These are phyloP conservation scores for Lachnellula occidentalis DNA, from an alignment of 2,329 filamentous ascomycete species.

Conservation along the genomic window DNA sequence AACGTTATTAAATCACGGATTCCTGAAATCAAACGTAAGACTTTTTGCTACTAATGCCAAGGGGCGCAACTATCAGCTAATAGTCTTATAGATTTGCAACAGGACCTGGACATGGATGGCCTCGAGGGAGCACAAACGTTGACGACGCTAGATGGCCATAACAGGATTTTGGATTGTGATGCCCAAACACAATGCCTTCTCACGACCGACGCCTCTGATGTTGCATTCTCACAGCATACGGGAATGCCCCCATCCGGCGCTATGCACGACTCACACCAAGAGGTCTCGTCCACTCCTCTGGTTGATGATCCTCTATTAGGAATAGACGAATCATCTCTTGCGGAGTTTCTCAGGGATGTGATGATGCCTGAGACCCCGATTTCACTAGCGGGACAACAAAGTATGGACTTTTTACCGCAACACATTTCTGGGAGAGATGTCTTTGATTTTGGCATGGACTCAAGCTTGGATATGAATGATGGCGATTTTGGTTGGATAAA, in stretches of 20 bases:
- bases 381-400: neutral
- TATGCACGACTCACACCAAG: neutral
- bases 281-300: neutral
- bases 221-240: neutral
- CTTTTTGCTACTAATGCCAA: neutral
- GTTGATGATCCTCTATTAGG: constrained; percentile 4
- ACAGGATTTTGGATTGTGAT: neutral
- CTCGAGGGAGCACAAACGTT: neutral
- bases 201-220: neutral
- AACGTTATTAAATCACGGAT: neutral
- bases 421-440: constrained; percentile 1
- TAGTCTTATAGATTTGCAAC: neutral
- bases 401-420: neutral
- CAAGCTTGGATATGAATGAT: constrained; percentile 4
- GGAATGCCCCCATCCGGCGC: neutral
- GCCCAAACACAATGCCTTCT: neutral
- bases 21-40: neutral
- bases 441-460: constrained; percentile 2
- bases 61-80: neutral
- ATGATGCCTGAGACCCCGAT: constrained; percentile 9
- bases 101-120: neutral
- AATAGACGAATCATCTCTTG: constrained; percentile 10
- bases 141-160: neutral
- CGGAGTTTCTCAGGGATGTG: constrained; percentile 14
- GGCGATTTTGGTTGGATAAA: constrained; percentile 1